Evolutionary conservation across 2,329 filamentous ascomycete genomes (phyloP).

Genomic region (Pseudogymnoascus sp.): DNA sequence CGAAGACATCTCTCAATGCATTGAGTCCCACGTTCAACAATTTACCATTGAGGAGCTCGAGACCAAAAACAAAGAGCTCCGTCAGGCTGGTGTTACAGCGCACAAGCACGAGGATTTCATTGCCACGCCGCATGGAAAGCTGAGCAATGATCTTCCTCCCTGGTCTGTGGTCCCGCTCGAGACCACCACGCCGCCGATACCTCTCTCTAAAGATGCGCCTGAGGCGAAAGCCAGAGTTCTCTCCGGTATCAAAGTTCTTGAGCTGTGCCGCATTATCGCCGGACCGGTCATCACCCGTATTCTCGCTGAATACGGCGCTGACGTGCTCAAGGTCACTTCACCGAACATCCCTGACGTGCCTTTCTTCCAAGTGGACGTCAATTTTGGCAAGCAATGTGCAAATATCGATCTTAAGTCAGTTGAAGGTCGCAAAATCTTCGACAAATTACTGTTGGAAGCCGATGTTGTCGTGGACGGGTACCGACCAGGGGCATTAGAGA

Average conservation of each 20-base stretch:
- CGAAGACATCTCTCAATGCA: no score
- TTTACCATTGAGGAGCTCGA: no score
- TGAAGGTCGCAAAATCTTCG: conserved; percentile 28
- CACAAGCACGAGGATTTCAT: no score
- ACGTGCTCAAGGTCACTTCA: conserved; percentile 64
- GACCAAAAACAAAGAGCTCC: no score
- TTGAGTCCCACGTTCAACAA: no score
- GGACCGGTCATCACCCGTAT: conserved; percentile 64
- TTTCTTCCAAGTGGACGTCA: conserved; percentile 65
- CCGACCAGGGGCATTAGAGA: conserved; percentile 55
- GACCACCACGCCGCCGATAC: no score
- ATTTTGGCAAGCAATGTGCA: conserved; percentile 55
- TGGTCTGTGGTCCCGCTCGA: no score
- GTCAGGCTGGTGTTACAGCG: no score
- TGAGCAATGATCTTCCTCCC: no score
- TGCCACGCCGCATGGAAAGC: no score
- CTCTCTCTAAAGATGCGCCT: no score
- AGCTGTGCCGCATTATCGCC: conserved; percentile 68
- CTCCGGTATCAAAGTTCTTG: conserved; percentile 60
- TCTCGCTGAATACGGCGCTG: conserved; percentile 67
- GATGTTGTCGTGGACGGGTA: conserved; percentile 65
- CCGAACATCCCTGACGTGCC: conserved; percentile 61
- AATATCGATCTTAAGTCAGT: conserved; percentile 50
- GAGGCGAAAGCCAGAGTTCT: no score
- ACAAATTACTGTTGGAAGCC: conserved; percentile 47